Base-by-base conservation (phyloP, 2,329 filamentous ascomycete genomes). In the Xylariaceae sp. region DNA sequence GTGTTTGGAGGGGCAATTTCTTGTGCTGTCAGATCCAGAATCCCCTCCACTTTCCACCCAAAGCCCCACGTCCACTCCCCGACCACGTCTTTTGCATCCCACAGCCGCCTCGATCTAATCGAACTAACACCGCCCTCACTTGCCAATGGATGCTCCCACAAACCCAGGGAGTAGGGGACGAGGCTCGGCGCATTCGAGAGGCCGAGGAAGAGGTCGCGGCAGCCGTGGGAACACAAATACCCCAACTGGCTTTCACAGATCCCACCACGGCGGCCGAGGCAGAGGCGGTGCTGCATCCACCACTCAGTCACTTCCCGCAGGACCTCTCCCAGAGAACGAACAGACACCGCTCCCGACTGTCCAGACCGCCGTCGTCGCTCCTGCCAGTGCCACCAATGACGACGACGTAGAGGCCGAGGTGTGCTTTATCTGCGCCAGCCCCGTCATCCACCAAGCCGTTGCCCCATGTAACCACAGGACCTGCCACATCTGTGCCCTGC, bases 401-500 rank as follows among this genome's bases (percentile, higher is more conserved):
- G 79, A 77, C 22, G 78, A 76, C 20, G 72, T 73, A 22, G 86
- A 90, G 45, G 84, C 76, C 21, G 90, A 96, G 52, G 79, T 96
- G 50, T 98, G 93, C 79, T 97, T 97, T 69, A 98, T 98, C 62
- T 98, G 93, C 68, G 92, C 93, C 45, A 95, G 91, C 54, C 81
- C 85, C 2, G 85, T 98, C 38, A 82, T 86, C 39, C 90, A 97
- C 71, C 83, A 88, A 58, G 86, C 91, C 8, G 82, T 98, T 54
- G 83, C 91, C 23, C 92, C 93, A 17, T 98, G 93, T 70, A 97
- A 96, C 67, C 93, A 98, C 69, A 80, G 88, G 46, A 96, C 92
- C 39, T 98, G 93, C 64, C 93, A 98, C 69, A 95, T 97, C 54
- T 98, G 93, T 67, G 85, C 90, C 8, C 71, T 98, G 56, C 81